Evolutionary conservation across 2,329 filamentous ascomycete species (phyloP).

Genomic region (Fusarium illudens): DNA sequence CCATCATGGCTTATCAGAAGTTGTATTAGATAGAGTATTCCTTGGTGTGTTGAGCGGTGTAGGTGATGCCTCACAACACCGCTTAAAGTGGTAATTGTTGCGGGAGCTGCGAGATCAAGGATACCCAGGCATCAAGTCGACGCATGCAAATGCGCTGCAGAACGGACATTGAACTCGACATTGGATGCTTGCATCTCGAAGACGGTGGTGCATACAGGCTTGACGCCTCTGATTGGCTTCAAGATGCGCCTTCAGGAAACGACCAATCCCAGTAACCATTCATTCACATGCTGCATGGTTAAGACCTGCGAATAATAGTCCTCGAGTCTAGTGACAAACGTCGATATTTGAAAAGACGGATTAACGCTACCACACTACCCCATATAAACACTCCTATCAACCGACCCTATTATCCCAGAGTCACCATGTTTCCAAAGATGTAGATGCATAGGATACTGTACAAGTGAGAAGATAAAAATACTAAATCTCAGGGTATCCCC

Average conservation of each 20-base stretch:
- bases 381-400: constrained; percentile 7
- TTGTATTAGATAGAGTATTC: not conserved
- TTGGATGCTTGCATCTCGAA: not conserved
- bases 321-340: not conserved
- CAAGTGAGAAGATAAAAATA: constrained; percentile 15
- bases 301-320: not conserved
- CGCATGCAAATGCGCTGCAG: constrained; percentile 19
- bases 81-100: constrained; percentile 34
- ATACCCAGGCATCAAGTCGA: constrained; percentile 11
- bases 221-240: not conserved
- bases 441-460: constrained; percentile 33
- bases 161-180: not conserved
- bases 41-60: not conserved
- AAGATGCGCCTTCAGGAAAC: not conserved
- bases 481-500: not conserved
- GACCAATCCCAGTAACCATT: not conserved
- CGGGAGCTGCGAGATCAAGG: constrained; percentile 19
- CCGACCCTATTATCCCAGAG: constrained; percentile 24
- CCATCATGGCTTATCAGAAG: not conserved
- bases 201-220: not conserved
- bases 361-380: constrained; percentile 27
- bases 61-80: not conserved
- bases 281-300: not conserved
- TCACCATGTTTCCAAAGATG: constrained; percentile 8
- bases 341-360: constrained; percentile 9